Percentiles rank a stretch among this genome's conserved stretches.
Evolutionary conservation across 1,139 yeast species (phyloP).

Genomic region (Scheffersomyces titani): DNA sequence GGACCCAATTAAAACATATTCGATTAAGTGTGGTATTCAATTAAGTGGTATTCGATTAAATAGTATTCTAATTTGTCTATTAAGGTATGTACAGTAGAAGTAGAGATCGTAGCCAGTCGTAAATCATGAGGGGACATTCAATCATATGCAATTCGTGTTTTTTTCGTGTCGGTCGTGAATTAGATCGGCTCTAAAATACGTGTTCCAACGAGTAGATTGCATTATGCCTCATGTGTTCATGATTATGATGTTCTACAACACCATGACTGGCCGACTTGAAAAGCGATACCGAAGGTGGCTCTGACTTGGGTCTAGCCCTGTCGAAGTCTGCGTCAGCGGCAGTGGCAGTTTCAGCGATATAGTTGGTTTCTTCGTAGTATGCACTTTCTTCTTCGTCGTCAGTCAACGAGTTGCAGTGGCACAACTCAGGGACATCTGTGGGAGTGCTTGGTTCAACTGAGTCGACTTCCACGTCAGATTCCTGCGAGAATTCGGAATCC

Average conservation of each 20-base stretch:
- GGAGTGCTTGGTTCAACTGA: constrained; percentile 8
- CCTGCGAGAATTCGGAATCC: constrained; percentile 7
- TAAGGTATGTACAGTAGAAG: neutral
- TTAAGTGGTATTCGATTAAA: neutral
- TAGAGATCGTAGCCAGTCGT: neutral
- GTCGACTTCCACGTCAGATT: constrained; percentile 12
- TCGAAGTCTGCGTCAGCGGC: neutral
- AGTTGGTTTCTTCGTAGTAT: constrained; percentile 6
- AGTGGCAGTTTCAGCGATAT: neutral
- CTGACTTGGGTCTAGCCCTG: constrained; percentile 1
- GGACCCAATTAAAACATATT: neutral
- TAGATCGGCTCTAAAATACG: constrained; percentile 15
- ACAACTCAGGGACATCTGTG: constrained; percentile 25
- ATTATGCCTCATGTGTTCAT: constrained; percentile 20
- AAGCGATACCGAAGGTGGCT: neutral
- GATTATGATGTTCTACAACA: constrained; percentile 2
- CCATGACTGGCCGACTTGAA: neutral
- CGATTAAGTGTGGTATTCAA: neutral
- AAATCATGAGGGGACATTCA: neutral
- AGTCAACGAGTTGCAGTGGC: constrained; percentile 20
- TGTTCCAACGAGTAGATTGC: constrained; percentile 25
- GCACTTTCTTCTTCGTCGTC: constrained; percentile 26
- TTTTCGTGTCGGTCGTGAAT: neutral
- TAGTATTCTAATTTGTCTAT: neutral
- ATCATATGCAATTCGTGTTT: neutral